A percentile compares a stretch with the other conserved stretches of the same genome.
phyloP scores from a whole-genome alignment of 768 basidiomycete genomes.

The Baorangia bicolor region DNA sequence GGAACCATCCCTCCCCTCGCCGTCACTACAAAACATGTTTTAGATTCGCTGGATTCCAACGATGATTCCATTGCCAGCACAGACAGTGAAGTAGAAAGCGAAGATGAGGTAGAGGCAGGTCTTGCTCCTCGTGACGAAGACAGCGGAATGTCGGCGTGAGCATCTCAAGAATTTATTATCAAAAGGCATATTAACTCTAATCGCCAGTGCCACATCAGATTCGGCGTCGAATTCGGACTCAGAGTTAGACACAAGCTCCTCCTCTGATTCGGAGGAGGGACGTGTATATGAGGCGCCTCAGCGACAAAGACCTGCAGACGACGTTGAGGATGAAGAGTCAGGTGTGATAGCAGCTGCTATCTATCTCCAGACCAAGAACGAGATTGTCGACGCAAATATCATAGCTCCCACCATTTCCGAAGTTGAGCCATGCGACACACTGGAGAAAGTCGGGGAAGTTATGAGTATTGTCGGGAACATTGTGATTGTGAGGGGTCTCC shows the following conservation, averaged over 20 bases:
- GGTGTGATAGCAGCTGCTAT: constrained; percentile 39
- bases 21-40: neutral
- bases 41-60: constrained; percentile 19
- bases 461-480: constrained; percentile 70
- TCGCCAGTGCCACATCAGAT: constrained; percentile 26
- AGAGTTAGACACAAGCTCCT: constrained; percentile 18
- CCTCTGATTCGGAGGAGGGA: constrained; percentile 24
- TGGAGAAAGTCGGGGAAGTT: constrained; percentile 79
- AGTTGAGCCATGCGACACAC: constrained; percentile 58
- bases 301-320: constrained; percentile 8
- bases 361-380: constrained; percentile 68
- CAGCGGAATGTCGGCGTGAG: constrained; percentile 25
- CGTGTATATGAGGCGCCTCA: constrained; percentile 2
- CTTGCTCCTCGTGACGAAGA: constrained; percentile 47
- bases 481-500: constrained; percentile 68
- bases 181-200: constrained; percentile 17
- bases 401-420: constrained; percentile 61
- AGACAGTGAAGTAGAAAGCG: constrained; percentile 54
- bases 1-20: constrained; percentile 30
- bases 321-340: constrained; percentile 55
- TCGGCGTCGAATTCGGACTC: constrained; percentile 44
- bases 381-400: constrained; percentile 58
- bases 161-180: neutral
- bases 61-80: constrained; percentile 57
- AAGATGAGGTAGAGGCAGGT: constrained; percentile 72